A percentile compares a stretch with the other conserved stretches of the same genome.
phyloP scores from a whole-genome alignment of 2,329 filamentous ascomycete genomes.

The Fusarium gaditjirri region DNA sequence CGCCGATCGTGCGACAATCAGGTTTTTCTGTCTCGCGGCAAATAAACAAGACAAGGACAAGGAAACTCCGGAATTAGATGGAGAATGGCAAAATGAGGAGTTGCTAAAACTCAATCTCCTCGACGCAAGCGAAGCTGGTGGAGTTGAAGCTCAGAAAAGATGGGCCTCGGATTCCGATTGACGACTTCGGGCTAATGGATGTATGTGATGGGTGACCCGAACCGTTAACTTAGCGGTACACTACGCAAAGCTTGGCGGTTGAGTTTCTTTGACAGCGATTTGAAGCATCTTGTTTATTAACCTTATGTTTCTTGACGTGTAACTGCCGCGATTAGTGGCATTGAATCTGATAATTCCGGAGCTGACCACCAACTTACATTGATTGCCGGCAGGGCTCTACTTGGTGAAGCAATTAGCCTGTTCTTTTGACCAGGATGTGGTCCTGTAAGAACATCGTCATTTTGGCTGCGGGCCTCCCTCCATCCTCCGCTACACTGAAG shows the following conservation, averaged over 20 bases:
- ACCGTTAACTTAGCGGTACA: slow-evolving; percentile 5
- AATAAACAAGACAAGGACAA: neutral
- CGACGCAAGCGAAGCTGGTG: neutral
- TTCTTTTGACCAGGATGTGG: too few relatives aligned
- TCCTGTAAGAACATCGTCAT: neutral
- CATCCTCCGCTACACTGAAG: neutral
- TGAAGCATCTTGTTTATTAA: neutral
- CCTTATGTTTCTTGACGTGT: neutral
- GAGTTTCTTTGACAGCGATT: neutral
- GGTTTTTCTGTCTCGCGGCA: slow-evolving; percentile 7
- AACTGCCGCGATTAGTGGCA: neutral
- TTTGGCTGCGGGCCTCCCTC: neutral
- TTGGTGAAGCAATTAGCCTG: neutral
- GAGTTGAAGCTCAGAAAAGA: neutral
- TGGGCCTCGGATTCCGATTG: slow-evolving; percentile 9
- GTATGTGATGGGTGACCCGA: neutral
- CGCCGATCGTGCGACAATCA: slow-evolving; percentile 28
- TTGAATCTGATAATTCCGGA: neutral
- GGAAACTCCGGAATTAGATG: slow-evolving; percentile 6
- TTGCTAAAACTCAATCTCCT: slow-evolving; percentile 6
- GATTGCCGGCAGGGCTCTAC: neutral
- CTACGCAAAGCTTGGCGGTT: slow-evolving; percentile 17
- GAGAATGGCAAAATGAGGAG: slow-evolving; percentile 1
- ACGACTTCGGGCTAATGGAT: neutral
- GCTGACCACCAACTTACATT: neutral